Conservation (phyloP, 495 filamentous ascomycete genomes). For the Hyphodiscus hymeniophilus region DNA sequence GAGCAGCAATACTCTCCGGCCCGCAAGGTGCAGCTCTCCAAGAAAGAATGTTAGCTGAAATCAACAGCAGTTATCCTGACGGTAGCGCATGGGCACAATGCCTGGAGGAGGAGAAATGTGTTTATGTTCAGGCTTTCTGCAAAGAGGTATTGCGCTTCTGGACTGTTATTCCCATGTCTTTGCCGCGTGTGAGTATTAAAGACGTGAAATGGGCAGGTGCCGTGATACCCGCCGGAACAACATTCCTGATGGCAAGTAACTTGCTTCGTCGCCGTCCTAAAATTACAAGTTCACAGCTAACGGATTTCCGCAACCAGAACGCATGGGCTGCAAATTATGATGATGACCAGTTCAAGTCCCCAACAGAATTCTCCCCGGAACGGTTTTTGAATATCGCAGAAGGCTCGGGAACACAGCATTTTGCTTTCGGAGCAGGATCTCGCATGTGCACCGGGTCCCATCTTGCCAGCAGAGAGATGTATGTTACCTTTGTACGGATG, state of each 20-base stretch:
- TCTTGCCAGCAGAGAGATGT: slow-evolving; percentile 59
- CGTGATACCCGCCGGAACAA: slow-evolving; percentile 53
- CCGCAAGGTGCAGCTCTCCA: slow-evolving; percentile 55
- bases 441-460: slow-evolving; percentile 68
- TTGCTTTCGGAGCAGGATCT: slow-evolving; percentile 61
- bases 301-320: too few species aligned
- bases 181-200: slow-evolving; percentile 56
- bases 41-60: slow-evolving; percentile 51
- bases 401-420: slow-evolving; percentile 56
- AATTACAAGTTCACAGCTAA: too few species aligned
- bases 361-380: slow-evolving; percentile 51
- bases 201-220: slow-evolving; percentile 52
- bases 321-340: slow-evolving; percentile 66
- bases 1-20: slow-evolving; percentile 57
- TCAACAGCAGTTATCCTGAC: slow-evolving; percentile 55
- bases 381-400: slow-evolving; percentile 53
- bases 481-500: slow-evolving; percentile 58
- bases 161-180: slow-evolving; percentile 63
- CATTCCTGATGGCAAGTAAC: slow-evolving; percentile 51
- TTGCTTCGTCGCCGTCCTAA: background rate
- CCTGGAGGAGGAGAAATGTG: slow-evolving; percentile 59
- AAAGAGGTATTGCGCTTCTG: slow-evolving; percentile 65
- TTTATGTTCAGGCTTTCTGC: slow-evolving; percentile 60
- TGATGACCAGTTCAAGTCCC: slow-evolving; percentile 51
- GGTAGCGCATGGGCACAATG: slow-evolving; percentile 58